Base-by-base conservation (phyloP, 2,329 filamentous ascomycete species). In the Emmonsiellopsis sp. region DNA sequence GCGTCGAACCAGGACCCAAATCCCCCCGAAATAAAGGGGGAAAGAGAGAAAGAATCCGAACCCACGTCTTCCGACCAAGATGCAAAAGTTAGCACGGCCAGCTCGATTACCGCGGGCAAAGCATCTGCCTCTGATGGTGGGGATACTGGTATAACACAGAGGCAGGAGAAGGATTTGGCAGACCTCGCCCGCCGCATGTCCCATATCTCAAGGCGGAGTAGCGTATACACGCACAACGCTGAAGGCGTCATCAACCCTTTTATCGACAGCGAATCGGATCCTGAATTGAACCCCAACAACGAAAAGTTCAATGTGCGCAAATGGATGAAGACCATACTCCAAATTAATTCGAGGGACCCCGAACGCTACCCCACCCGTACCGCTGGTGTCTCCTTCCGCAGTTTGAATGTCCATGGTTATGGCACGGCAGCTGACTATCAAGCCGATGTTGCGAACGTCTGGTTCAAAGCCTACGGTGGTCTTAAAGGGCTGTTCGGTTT, bases 271-370 rank as follows among this genome's bases (percentile, higher is more conserved):
- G 62, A 65, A 8, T 57, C 58, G 5, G 62, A 71, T 43, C 66
- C 70, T 0, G 62, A 68, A 42, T 61, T 79, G 40, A 74, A 80
- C 53, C 77, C 77, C 1, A 58, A 59, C 40, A 71, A 68, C 40
- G 61, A 67, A 10, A 67, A 73, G 20, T 79, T 79, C 63, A 69
- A 71, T 45, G 65, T 74, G 5, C 69, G 68, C 55, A 67, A 69
- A 47, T 79, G 76, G 75, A 70, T 73, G 57, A 73, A 72, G 59
- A 71, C 73, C 44, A 61, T 78, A 50, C 63, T 78, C 35, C 70
- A 71, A 7, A 65, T 75, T 30, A 70, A 70, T 15, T 63, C 62
- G 15, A 60, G 65, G 16, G 65, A 73, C 42, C 65, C 67, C 5
- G 61, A 66, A 5, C 61, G 66, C 16, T 73, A 68, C 51, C 65